Evolutionary conservation across 2,329 filamentous ascomycete species (phyloP).

Genomic region (Paecilomyces fulvus): DNA sequence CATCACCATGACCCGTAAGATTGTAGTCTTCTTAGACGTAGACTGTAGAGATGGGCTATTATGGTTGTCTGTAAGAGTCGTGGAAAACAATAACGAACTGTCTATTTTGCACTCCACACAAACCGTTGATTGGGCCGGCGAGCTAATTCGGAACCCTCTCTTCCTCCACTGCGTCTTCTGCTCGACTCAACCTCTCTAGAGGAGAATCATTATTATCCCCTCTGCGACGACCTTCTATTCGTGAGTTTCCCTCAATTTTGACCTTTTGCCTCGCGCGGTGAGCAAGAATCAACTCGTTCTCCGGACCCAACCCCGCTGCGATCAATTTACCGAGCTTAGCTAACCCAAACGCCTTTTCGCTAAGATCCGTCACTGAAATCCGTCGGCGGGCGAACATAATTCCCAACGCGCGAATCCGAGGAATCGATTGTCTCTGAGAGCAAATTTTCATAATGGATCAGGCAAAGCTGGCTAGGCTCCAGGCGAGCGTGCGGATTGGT

Average conservation of each 20-base stretch:
- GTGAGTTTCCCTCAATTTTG: not conserved
- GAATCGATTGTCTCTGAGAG: not conserved
- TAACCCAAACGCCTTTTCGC: not conserved
- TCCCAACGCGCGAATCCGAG: not conserved
- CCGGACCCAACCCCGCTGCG: not conserved
- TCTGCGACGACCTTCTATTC: not conserved
- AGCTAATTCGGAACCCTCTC: not conserved
- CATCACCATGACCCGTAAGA: not conserved
- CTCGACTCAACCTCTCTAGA: not conserved
- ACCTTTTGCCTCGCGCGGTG: not conserved
- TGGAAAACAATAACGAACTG: not conserved
- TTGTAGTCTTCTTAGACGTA: not conserved
- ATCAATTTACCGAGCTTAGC: not conserved
- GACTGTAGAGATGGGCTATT: not conserved
- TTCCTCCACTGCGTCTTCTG: constrained; percentile 3
- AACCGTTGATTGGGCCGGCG: constrained; percentile 9
- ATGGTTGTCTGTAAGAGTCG: not conserved
- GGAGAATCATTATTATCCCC: not conserved
- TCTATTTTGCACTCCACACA: constrained; percentile 9
- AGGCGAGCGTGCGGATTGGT: constrained; percentile 63
- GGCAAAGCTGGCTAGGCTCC: constrained; percentile 59
- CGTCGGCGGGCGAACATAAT: not conserved
- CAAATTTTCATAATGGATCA: constrained; percentile 48
- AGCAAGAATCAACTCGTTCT: not conserved
- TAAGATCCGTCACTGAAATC: not conserved